A percentile compares a stretch with the other conserved stretches of the same genome.
phyloP scores from a whole-genome alignment of 495 filamentous ascomycete species.

The Thozetella sp. region DNA sequence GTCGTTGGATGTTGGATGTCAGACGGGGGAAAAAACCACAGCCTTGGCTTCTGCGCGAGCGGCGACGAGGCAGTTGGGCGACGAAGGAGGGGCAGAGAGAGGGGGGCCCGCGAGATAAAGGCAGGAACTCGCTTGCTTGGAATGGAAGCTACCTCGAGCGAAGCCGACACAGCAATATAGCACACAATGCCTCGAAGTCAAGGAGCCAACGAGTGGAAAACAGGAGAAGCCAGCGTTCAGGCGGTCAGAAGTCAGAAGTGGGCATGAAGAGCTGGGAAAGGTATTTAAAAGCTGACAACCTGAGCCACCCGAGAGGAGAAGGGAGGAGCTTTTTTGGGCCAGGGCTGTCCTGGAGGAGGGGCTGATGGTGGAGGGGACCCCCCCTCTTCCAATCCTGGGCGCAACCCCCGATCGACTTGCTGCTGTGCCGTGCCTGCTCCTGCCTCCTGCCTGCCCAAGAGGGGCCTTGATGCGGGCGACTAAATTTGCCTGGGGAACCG shows the following conservation, averaged over 20 bases:
- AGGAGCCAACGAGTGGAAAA: not conserved
- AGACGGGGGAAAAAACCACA: no score
- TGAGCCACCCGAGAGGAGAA: not conserved
- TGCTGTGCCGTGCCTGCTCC: slow-evolving; percentile 2
- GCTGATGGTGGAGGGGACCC: not conserved
- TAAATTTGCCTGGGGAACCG: not conserved
- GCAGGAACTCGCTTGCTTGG: slow-evolving; percentile 1
- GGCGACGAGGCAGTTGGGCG: not conserved
- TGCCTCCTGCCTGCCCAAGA: not conserved
- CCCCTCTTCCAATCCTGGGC: not conserved
- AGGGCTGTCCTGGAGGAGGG: not conserved
- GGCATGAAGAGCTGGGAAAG: not conserved
- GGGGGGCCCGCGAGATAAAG: not conserved
- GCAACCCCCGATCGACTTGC: not conserved
- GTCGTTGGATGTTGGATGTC: not conserved
- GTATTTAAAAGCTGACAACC: not conserved
- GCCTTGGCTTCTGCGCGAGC: not conserved
- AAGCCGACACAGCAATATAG: no score
- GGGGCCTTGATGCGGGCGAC: not conserved
- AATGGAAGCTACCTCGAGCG: not conserved
- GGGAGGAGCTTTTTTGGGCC: not conserved
- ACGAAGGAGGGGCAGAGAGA: not conserved
- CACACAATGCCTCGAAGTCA: no score
- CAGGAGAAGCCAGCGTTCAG: no score
- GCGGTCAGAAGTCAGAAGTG: no score